Evolutionary conservation across 2,329 filamentous ascomycete genomes (phyloP).

Genomic region (Apiospora hydei): DNA sequence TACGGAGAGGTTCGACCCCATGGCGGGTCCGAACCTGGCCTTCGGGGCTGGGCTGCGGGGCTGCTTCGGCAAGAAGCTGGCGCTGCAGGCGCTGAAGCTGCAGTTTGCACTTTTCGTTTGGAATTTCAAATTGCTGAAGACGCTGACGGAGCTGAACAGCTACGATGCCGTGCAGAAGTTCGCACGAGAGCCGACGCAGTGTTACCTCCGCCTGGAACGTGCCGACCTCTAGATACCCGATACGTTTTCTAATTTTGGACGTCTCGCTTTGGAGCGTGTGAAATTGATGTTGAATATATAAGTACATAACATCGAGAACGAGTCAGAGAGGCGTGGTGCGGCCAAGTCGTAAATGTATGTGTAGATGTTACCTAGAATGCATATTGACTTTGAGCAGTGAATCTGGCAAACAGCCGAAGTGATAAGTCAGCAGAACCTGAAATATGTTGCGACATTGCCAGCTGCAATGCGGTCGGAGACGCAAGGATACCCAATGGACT

Average conservation of each 20-base stretch:
- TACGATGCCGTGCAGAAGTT: slow-evolving; percentile 5
- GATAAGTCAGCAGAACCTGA: neutral
- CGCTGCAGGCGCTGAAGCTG: slow-evolving; percentile 31
- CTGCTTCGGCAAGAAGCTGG: slow-evolving; percentile 37
- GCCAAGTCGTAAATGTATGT: neutral
- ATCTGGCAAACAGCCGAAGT: neutral
- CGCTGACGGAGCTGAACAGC: slow-evolving; percentile 24
- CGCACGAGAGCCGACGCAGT: slow-evolving; percentile 21
- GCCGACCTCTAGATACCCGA: neutral
- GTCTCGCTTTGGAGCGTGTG: neutral
- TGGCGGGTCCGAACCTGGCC: slow-evolving; percentile 32
- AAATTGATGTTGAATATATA: neutral
- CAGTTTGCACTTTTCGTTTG: slow-evolving; percentile 31
- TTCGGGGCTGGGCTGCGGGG: slow-evolving; percentile 37
- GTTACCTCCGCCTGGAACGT: slow-evolving; percentile 11
- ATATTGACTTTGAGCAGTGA: neutral
- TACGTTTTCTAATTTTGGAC: neutral
- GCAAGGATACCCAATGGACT: neutral
- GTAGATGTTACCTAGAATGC: neutral
- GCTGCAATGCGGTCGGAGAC: neutral
- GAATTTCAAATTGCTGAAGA: slow-evolving; percentile 31
- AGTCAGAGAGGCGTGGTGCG: neutral
- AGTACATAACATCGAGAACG: neutral
- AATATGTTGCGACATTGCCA: neutral
- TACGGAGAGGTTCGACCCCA: slow-evolving; percentile 31